Percentiles rank a stretch among this genome's conserved stretches.
Conservation (phyloP, 2,329 filamentous ascomycete species). For the Bretziella fagacearum region DNA sequence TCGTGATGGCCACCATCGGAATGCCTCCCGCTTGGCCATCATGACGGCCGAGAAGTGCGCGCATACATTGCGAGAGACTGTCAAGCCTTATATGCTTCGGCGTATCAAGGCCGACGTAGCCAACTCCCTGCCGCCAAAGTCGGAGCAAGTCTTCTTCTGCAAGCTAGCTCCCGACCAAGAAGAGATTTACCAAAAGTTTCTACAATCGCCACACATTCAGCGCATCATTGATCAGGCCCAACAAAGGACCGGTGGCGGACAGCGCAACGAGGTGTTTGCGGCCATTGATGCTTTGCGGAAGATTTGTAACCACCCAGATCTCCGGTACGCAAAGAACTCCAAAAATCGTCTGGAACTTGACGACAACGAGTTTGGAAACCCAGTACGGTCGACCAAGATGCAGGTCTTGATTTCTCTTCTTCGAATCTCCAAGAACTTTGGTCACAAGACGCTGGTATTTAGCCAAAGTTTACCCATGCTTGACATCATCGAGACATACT, state of each 20-base stretch:
- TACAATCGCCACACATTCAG: constrained; percentile 15
- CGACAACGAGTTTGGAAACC: constrained; percentile 48
- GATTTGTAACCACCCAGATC: constrained; percentile 93
- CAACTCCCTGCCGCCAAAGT: constrained; percentile 85
- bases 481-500: constrained; percentile 75
- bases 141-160: constrained; percentile 89
- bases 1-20: constrained; percentile 81
- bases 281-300: constrained; percentile 88
- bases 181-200: constrained; percentile 12
- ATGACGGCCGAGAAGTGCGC: constrained; percentile 91
- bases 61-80: constrained; percentile 81
- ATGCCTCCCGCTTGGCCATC: constrained; percentile 83
- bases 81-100: constrained; percentile 83
- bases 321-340: constrained; percentile 31
- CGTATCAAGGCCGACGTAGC: constrained; percentile 89
- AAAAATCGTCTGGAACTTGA: neutral
- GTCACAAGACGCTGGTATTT: constrained; percentile 86
- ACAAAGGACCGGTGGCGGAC: neutral
- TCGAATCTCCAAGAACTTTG: constrained; percentile 73
- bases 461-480: constrained; percentile 91
- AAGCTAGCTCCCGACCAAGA: constrained; percentile 50
- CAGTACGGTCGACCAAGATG: constrained; percentile 81
- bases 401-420: constrained; percentile 79
- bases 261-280: constrained; percentile 33
- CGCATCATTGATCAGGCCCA: constrained; percentile 7